Evolutionary conservation across 2,329 filamentous ascomycete genomes (phyloP).

Genomic region (Curvularia lunata): DNA sequence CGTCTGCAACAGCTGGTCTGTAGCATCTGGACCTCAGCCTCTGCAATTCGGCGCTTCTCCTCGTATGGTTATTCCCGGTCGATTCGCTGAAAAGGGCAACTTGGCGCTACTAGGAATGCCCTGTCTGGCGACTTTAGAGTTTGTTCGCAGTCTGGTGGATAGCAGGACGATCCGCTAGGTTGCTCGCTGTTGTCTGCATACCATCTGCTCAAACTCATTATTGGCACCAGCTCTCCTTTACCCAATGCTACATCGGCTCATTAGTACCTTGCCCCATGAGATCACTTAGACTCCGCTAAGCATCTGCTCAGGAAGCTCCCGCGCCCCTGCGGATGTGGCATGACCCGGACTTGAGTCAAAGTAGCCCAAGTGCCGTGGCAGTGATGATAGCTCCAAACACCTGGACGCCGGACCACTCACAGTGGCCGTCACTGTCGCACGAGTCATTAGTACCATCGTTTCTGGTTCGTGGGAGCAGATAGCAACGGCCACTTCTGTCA

Average conservation of each 20-base stretch:
- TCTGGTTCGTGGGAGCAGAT: conserved; percentile 1
- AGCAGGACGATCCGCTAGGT: conserved; percentile 5
- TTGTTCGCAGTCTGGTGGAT: not conserved
- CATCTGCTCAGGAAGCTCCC: conserved; percentile 1
- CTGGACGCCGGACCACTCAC: conserved; percentile 6
- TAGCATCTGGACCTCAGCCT: not conserved
- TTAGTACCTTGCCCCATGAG: not conserved
- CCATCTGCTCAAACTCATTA: conserved; percentile 4
- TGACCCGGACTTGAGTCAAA: conserved; percentile 1
- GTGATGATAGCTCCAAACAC: conserved; percentile 3
- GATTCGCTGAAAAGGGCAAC: not conserved
- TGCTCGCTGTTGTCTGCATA: not conserved
- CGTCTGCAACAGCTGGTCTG: not conserved
- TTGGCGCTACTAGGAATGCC: not conserved
- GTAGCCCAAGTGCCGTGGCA: not conserved
- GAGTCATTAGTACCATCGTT: conserved; percentile 5
- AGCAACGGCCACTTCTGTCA: conserved; percentile 3
- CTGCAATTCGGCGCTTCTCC: conserved; percentile 1
- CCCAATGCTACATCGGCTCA: not conserved
- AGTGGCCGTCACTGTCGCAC: not conserved
- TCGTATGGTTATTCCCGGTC: not conserved
- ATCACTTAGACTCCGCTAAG: conserved; percentile 1
- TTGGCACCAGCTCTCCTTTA: not conserved
- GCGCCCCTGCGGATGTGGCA: conserved; percentile 2
- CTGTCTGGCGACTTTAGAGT: not conserved